phyloP scores from a whole-genome alignment of 495 filamentous ascomycete genomes.

The Aspergillus heteromorphus region DNA sequence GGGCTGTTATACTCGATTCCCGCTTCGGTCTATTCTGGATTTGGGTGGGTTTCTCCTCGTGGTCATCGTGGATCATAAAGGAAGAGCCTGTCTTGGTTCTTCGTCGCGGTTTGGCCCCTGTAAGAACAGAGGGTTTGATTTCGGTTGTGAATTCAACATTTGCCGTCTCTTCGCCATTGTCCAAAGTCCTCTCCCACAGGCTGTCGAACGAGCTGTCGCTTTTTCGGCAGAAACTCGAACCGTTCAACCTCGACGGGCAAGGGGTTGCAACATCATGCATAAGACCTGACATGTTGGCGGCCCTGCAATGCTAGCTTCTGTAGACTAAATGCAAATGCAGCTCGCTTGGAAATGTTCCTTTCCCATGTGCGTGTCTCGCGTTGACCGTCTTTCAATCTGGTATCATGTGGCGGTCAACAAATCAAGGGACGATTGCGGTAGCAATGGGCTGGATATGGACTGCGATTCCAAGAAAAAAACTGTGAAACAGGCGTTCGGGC shows the following conservation, averaged over 20 bases:
- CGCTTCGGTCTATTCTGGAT: conserved; percentile 13
- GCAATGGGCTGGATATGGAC: not conserved
- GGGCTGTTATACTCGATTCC: conserved; percentile 7
- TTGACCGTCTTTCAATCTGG: not conserved
- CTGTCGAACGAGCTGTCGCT: conserved; percentile 19
- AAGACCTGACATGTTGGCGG: conserved; percentile 24
- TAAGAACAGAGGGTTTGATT: conserved; percentile 24
- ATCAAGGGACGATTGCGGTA: not conserved
- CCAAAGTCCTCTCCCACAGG: conserved; percentile 19
- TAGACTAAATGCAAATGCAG: not conserved
- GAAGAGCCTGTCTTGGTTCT: conserved; percentile 18
- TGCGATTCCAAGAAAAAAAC: not conserved
- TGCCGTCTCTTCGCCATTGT: conserved; percentile 23
- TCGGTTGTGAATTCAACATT: conserved; percentile 38
- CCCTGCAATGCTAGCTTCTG: not conserved
- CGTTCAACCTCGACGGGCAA: conserved; percentile 22
- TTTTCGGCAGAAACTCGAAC: conserved; percentile 13
- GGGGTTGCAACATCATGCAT: conserved; percentile 24
- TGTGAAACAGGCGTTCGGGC: not conserved
- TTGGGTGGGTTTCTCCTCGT: conserved; percentile 9
- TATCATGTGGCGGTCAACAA: not conserved
- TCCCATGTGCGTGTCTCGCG: not conserved
- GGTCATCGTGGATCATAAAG: conserved; percentile 35
- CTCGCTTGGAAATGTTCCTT: not conserved
- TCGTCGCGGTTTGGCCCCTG: conserved; percentile 28